A percentile compares a stretch with the other conserved stretches of the same genome.
phyloP scores from a whole-genome alignment of 495 filamentous ascomycete species.

The Penicillium malachiteum region DNA sequence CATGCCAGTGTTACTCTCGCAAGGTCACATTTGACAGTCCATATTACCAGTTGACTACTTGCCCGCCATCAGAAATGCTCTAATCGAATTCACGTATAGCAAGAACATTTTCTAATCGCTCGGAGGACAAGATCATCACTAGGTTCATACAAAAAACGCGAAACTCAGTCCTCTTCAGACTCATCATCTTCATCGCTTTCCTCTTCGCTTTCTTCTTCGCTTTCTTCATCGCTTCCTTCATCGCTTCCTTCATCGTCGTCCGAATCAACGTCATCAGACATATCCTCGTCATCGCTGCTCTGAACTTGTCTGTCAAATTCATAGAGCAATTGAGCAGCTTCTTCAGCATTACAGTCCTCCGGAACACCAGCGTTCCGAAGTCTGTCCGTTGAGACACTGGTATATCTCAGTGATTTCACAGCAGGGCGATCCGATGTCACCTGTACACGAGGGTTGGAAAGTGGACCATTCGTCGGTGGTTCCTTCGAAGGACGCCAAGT shows the following conservation, averaged over 20 bases:
- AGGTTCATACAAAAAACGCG: too few relatives aligned
- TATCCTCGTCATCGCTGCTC: not conserved
- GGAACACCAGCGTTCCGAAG: not conserved
- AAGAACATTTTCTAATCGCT: too few relatives aligned
- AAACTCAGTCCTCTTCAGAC: not conserved
- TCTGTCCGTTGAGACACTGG: not conserved
- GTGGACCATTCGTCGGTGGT: not conserved
- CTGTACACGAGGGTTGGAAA: not conserved
- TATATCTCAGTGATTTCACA: not conserved
- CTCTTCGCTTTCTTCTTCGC: not conserved
- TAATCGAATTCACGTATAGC: too few relatives aligned
- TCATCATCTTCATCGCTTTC: not conserved
- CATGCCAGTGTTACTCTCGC: too few relatives aligned
- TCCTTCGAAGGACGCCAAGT: conserved; percentile 19
- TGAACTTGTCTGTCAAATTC: too few relatives aligned
- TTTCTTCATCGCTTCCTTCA: not conserved
- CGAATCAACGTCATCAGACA: not conserved
- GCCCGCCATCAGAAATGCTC: too few relatives aligned
- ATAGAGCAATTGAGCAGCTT: not conserved
- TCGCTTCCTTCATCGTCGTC: not conserved
- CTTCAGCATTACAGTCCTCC: not conserved
- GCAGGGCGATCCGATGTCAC: not conserved
- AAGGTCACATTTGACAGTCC: too few relatives aligned
- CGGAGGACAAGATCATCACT: too few relatives aligned
- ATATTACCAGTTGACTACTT: too few relatives aligned